Evolutionary conservation across 257 asterid genomes (phyloP).

Genomic region (Forsythia viridissima): DNA sequence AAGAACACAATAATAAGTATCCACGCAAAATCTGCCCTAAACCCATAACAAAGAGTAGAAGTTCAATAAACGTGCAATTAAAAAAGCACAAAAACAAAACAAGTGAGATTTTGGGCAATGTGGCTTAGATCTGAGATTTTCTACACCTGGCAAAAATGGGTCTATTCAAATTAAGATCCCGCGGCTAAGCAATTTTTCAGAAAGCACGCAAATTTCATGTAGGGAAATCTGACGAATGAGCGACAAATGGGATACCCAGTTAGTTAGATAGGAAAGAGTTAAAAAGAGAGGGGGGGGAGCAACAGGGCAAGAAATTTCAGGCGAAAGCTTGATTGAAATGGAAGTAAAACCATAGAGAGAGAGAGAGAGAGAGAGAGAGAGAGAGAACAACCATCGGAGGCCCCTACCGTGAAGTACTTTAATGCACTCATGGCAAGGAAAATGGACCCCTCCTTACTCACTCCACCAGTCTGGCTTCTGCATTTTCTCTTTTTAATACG

Average conservation of each 20-base stretch:
- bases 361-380: constrained; percentile 17
- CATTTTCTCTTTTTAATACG: constrained; percentile 9
- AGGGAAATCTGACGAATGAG: not conserved
- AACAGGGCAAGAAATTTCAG: constrained; percentile 19
- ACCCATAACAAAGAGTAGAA: constrained; percentile 15
- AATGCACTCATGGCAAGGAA: constrained; percentile 34
- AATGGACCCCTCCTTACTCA: constrained; percentile 51
- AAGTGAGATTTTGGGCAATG: constrained; percentile 31
- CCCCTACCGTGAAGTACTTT: constrained; percentile 44
- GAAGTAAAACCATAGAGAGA: constrained; percentile 40
- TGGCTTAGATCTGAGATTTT: constrained; percentile 66
- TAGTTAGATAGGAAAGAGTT: not conserved
- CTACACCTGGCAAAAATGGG: constrained; percentile 38
- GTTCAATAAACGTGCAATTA: constrained; percentile 3
- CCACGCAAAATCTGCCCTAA: constrained; percentile 51
- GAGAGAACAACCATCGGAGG: constrained; percentile 11
- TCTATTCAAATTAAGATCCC: constrained; percentile 26
- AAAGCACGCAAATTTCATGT: constrained; percentile 17
- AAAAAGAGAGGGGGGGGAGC: not conserved
- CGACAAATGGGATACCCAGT: constrained; percentile 2
- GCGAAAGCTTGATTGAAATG: constrained; percentile 54
- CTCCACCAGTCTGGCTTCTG: constrained; percentile 15
- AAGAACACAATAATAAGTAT: not conserved
- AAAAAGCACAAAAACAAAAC: constrained; percentile 23
- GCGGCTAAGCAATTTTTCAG: constrained; percentile 21